Base-by-base conservation (phyloP, 83 land plant species). In the Thuja plicata region DNA sequence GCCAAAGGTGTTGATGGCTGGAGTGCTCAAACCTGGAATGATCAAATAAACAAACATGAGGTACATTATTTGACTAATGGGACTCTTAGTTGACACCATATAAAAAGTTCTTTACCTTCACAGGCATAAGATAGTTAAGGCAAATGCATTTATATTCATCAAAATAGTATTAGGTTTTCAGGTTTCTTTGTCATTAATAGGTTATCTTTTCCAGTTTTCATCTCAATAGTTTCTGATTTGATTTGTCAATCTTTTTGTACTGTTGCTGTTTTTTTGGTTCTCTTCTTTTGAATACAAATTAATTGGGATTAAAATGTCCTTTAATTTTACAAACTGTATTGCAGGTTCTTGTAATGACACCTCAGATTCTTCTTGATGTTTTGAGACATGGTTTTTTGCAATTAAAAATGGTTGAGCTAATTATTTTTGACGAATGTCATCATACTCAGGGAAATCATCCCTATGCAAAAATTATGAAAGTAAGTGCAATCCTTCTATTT, bases 261-360 rank as follows among this genome's bases (percentile, higher is more conserved):
- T 54, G 19, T 15, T 54, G 3, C 19, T 3, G 19, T 54, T 54
- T 16, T 50, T 54, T 54, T 62, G 73, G 8, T 8, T 27, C 73
- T 66, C 32, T 27, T 66, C n/a, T 66, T 24, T 66, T 66, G 73
- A 19, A 27, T 27, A 27, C 5, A 66, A 66, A 27, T 66, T 66
- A 27, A 66, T 66, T 66, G 73, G 73, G 73, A 27, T 27, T 27
- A 27, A 27, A 66, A 66, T 27, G n/a, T 66, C 30, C 30, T 66
- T 30, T 27, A 27, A 66, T 66, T 66, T 27, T 27, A 27, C 11
- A 66, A 66, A 66, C n/a, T 3, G 40, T 48, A 37, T 62, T 88
- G 76, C 90, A 97, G 99, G 98, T 98, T 30, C 87, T 98, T 86
- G 97, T 97, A 16, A 98, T 98, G 99, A 98, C 99, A 40, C 99